Base-by-base conservation (phyloP, 2,329 filamentous ascomycete species). In the Uncinocarpus reesii region DNA sequence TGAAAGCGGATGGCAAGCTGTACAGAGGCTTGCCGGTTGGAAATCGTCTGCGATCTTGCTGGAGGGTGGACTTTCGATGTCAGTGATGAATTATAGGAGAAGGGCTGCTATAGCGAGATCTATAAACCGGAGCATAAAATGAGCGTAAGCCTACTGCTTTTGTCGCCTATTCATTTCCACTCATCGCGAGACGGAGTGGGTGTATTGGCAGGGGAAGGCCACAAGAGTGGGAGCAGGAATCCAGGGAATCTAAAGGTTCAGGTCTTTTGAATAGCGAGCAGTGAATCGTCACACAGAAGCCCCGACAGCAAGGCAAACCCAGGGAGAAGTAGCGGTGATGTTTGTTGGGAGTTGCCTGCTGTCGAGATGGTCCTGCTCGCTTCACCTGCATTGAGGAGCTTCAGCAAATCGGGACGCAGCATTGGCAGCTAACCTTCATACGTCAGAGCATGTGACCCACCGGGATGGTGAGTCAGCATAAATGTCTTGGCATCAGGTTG, bases 371-470 rank as follows among this genome's bases (percentile, higher is more conserved):
- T 18, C n/a, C 20, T 15, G n/a, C 2, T 45, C 31, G 42, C 31
- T 40, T 26, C 16, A 42, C 10, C 32, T 4, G 18, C 3, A 24
- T 3, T 31, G 15, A 26, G 21, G 16, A 47, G 44, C 44, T 47
- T 38, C 36, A 31, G 28, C 44, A 35, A 47, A 47, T 47, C 35
- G 44, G 16, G 20, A 28, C 13, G 7, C 36, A 21, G 24, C 31
- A 13, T 28, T 45, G 18, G 3, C 23, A 28, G 24, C 18, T 8
- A 2, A 10, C 4, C 8, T 8, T 18, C 7, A 3, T n/a, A 26
- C 31, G 21, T 37, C 42, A 45, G 44, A 32, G 21, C 34, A 47
- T 38, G 34, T 47, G 44, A 47, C 44, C 28, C 16, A n/a, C 8
- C 29, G 15, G 21, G 21, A n/a, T 7, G 6, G 18, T 16, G 29